Evolutionary conservation across 495 filamentous ascomycete genomes (phyloP), one percentile per base, ranked within the genome.

Genomic region (Choiromyces venosus): DNA sequence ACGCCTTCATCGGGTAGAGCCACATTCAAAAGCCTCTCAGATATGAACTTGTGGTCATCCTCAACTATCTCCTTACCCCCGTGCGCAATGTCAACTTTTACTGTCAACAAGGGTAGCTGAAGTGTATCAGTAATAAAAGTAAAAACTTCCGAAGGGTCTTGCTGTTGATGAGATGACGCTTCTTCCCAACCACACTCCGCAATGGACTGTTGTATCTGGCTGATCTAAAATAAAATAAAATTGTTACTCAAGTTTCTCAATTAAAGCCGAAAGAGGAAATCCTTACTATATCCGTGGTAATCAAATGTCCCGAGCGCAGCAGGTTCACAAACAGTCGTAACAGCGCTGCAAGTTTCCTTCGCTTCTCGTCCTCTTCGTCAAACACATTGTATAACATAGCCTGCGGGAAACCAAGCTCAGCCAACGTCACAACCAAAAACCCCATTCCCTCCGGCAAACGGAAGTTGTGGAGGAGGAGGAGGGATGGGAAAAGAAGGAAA

Each of bases 81-180:
- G 74, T 99, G 95, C 75, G 92, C 97, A 37, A 99, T 90, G 78
- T 97, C 93, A 86, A 97, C 94, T 76, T 96, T 96, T 25, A 99
- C 83, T 0, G 94, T 93, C 33, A 99, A 88, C 10, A 97, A 87
- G 7, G 95, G 95, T 37, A 99, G 82, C 73, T 96, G 89, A 40
- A 99, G 85, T 46, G 88, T 92, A 69, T 92, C 94, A 3, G 94
- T 96, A 68, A 99, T 92, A 82, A 97, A 97, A 0, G 89, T 91
- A 81, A 97, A 99, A 2, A 94, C 94, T 82, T 99, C 95, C 0
- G 95, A 97, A 2, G 91, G 90, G 82, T 99, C 95, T 79, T 99
- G 95, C 82, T 99, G 95, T 71, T 87, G 86, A 37, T 92, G 79
- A 61, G 86, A 83, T 21, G 86, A 86, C 44, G 94, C 94, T 66